Percentiles rank a stretch among this genome's conserved stretches.
phyloP scores from a whole-genome alignment of 805 yeast genomes.

The Candida taoyuanica region DNA sequence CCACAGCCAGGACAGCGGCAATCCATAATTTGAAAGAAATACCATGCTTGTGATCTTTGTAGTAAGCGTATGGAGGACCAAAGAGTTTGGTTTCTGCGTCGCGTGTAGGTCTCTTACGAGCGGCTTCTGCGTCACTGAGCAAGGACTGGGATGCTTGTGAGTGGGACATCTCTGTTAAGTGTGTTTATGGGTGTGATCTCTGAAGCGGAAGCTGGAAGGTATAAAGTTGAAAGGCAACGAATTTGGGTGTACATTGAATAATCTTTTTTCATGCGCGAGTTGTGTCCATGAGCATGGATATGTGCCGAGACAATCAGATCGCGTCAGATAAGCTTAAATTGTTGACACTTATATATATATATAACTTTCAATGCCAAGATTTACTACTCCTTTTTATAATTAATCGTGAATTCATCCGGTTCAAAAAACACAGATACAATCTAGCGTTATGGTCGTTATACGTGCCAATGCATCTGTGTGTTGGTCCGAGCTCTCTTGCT shows the following conservation, averaged over 20 bases:
- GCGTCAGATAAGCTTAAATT: slow-evolving; percentile 4
- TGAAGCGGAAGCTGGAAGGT: too few species aligned
- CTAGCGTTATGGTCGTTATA: not conserved
- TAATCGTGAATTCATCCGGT: too few species aligned
- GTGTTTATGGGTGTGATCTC: too few species aligned
- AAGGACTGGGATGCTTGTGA: not conserved
- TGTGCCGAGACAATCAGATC: slow-evolving; percentile 2
- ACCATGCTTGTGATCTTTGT: slow-evolving; percentile 18
- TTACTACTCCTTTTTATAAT: too few species aligned
- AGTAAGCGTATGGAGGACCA: slow-evolving; percentile 25
- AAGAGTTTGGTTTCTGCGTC: slow-evolving; percentile 19
- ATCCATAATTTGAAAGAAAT: slow-evolving; percentile 23
- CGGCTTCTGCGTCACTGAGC: not conserved
- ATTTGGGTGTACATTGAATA: too few species aligned
- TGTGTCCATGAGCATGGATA: not conserved
- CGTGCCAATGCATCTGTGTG: not conserved
- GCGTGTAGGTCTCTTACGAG: not conserved
- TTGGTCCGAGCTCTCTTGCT: slow-evolving; percentile 31
- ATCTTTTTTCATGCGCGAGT: not conserved
- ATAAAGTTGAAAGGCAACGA: too few species aligned
- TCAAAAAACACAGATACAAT: not conserved
- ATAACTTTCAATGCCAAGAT: too few species aligned
- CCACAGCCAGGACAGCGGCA: slow-evolving; percentile 25
- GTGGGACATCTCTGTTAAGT: not conserved
- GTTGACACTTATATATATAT: not conserved